These are phyloP conservation scores for Chrysanthemum makinoi DNA, from an alignment of 129 eudicot genomes.

Conservation along the genomic window DNA sequence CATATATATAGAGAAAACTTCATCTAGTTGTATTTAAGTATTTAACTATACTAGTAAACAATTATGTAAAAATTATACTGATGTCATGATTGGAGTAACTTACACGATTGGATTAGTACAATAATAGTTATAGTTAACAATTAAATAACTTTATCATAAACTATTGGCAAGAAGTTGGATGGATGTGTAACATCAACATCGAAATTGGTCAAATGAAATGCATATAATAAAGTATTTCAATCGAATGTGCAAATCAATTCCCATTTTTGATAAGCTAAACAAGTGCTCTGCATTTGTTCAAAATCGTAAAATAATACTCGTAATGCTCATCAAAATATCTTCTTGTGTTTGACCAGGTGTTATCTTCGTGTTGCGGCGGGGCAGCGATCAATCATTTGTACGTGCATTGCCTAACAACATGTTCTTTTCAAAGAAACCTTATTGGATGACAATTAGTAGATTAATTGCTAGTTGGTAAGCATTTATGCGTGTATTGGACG, in stretches of 20 bases:
- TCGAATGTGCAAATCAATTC: too few relatives aligned
- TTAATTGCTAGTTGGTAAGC: too few relatives aligned
- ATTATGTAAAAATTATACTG: background rate
- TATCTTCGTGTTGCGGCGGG: too few relatives aligned
- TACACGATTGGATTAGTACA: slow-evolving; percentile 33
- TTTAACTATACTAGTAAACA: background rate
- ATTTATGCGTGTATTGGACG: too few relatives aligned
- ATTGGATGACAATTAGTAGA: too few relatives aligned
- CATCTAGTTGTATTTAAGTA: background rate
- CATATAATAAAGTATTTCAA: too few relatives aligned
- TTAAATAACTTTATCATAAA: background rate
- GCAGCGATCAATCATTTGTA: too few relatives aligned
- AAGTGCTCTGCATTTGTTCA: background rate
- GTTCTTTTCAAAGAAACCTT: too few relatives aligned
- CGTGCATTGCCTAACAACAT: too few relatives aligned
- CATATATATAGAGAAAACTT: background rate
- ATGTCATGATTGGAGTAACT: slow-evolving; percentile 23
- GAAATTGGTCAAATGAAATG: slow-evolving; percentile 25
- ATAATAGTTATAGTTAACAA: background rate
- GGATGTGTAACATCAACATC: slow-evolving; percentile 8
- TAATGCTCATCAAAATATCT: too few relatives aligned
- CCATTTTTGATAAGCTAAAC: background rate
- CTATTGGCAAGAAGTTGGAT: slow-evolving; percentile 14
- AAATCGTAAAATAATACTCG: background rate
- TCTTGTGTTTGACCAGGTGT: too few relatives aligned